Percentiles rank a stretch among this genome's conserved stretches.
phyloP scores from a whole-genome alignment of 1,284 basidiomycete genomes.

The Ceratobasidium sp. region DNA sequence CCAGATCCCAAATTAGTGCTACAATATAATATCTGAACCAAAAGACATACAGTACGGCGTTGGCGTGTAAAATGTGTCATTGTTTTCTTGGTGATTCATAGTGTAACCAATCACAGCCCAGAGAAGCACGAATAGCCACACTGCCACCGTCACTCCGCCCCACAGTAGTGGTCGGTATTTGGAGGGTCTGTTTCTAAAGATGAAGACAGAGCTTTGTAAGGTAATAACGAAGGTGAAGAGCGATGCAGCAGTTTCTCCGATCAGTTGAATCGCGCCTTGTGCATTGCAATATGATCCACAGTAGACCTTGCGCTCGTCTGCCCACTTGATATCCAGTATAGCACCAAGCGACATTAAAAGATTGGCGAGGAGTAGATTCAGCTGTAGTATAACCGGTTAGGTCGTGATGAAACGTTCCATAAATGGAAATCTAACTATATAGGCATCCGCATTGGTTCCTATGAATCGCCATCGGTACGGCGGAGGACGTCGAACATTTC shows the following conservation, averaged over 20 bases:
- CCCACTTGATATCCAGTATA: constrained; percentile 16
- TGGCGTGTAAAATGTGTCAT: background rate
- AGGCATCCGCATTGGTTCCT: constrained; percentile 37
- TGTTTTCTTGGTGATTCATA: no score
- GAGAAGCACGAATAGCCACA: background rate
- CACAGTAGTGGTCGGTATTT: background rate
- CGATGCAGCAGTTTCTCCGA: background rate
- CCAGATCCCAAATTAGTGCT: background rate
- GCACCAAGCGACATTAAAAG: no score
- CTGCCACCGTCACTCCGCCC: background rate
- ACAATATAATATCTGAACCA: no score
- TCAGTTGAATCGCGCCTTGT: background rate
- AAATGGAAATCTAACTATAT: no score
- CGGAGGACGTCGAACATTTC: background rate
- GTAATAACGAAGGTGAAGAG: background rate
- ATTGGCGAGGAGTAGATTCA: no score
- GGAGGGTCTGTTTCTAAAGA: background rate
- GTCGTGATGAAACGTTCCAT: no score
- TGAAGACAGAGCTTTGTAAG: background rate
- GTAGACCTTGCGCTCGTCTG: background rate
- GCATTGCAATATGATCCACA: background rate
- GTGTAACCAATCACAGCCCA: background rate
- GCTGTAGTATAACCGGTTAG: no score
- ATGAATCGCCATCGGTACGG: constrained; percentile 36
- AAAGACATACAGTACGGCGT: constrained; percentile 1